Percentiles rank a stretch among this genome's conserved stretches.
Conservation (phyloP, 352 stramenopile genomes). For the Globisporangium iwayamae region DNA sequence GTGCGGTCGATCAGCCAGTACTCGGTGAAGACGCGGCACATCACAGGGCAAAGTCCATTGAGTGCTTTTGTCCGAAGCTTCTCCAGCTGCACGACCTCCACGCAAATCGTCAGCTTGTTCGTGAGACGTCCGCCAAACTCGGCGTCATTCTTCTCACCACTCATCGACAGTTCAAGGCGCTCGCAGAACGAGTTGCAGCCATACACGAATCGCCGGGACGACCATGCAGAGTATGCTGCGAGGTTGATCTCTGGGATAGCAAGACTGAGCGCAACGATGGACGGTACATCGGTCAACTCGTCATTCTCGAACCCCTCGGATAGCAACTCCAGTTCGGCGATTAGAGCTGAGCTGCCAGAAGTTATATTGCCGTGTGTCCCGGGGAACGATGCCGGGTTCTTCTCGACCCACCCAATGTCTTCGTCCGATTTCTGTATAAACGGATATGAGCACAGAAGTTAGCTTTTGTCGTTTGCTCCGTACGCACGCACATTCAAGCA, state of each 20-base stretch:
- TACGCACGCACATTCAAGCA: conserved; percentile 18
- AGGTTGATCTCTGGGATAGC: conserved; percentile 63
- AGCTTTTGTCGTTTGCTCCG: not conserved
- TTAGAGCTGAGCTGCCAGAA: conserved; percentile 49
- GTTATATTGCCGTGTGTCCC: conserved; percentile 48
- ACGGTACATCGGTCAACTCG: conserved; percentile 40
- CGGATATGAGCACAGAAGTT: conserved; percentile 12
- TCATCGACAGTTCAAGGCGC: conserved; percentile 63
- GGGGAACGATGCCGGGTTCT: conserved; percentile 65
- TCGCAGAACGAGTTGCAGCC: conserved; percentile 59
- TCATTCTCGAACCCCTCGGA: conserved; percentile 34
- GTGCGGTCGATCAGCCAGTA: conserved; percentile 87
- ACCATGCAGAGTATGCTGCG: conserved; percentile 51
- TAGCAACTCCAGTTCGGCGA: conserved; percentile 72
- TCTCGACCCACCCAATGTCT: conserved; percentile 57
- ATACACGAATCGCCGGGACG: conserved; percentile 59
- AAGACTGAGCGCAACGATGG: conserved; percentile 69
- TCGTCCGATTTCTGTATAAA: conserved; percentile 56
- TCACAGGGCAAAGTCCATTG: conserved; percentile 51
- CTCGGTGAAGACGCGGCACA: conserved; percentile 73
- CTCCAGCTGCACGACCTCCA: conserved; percentile 53
- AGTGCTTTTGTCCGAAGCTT: conserved; percentile 37
- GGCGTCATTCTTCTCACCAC: conserved; percentile 26
- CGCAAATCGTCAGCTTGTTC: conserved; percentile 60
- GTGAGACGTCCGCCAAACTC: conserved; percentile 16